These are phyloP conservation scores for Rhododendron henanense DNA, from an alignment of 148 eudicot species.

Conservation along the genomic window DNA sequence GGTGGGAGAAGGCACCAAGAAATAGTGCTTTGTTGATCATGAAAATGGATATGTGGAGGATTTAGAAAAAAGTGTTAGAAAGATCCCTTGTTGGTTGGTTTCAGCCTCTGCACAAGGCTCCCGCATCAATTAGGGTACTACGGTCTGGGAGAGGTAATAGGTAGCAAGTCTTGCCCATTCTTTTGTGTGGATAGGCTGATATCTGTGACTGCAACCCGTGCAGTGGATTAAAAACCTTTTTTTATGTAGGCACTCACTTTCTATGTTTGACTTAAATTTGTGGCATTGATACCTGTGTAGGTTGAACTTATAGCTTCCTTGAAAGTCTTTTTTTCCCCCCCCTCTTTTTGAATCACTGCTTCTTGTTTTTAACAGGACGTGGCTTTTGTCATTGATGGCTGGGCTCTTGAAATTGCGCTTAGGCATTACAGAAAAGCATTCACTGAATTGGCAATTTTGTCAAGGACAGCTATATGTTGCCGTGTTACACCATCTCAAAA, in stretches of 20 bases:
- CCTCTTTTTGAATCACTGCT: not conserved
- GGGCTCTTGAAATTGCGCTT: slow-evolving; percentile 96
- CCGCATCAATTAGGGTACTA: not conserved
- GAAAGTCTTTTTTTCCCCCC: not conserved
- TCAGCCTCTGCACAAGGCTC: not conserved
- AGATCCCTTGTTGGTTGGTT: not conserved
- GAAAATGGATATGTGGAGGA: not conserved
- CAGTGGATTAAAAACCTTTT: not conserved
- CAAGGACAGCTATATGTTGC: slow-evolving; percentile 96
- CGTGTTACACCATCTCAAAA: slow-evolving; percentile 99
- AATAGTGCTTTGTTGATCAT: not conserved
- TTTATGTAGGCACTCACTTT: not conserved
- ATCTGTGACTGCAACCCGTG: too few species aligned
- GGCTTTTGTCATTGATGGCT: slow-evolving; percentile 96
- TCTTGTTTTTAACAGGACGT: slow-evolving; percentile 56
- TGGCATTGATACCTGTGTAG: not conserved
- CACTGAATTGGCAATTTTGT: slow-evolving; percentile 82
- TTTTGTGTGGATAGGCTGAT: not conserved
- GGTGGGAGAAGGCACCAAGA: not conserved
- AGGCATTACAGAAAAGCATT: slow-evolving; percentile 67
- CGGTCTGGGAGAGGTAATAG: not conserved
- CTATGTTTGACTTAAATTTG: not conserved
- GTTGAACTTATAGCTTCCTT: not conserved
- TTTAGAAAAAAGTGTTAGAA: not conserved
- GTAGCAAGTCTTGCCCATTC: not conserved